phyloP scores from a whole-genome alignment of 257 asterid species.

The Solanum piurae region DNA sequence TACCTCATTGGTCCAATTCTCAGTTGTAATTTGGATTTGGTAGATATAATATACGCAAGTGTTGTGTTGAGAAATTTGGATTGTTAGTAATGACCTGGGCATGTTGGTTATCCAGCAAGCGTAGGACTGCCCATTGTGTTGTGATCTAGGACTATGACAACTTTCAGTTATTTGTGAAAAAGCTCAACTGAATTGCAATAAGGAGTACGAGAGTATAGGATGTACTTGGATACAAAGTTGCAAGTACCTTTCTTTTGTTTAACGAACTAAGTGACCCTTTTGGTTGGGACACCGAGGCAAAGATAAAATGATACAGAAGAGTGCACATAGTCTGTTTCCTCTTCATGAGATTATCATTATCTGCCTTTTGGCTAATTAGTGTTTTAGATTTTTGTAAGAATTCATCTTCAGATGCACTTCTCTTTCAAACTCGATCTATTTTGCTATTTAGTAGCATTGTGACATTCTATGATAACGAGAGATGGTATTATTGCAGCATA shows the following conservation, averaged over 20 bases:
- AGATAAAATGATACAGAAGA: neutral
- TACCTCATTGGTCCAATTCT: neutral
- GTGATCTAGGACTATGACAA: neutral
- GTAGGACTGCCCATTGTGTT: neutral
- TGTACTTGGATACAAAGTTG: neutral
- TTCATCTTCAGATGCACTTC: neutral
- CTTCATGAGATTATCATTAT: neutral
- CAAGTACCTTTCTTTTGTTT: neutral
- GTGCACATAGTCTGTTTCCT: neutral
- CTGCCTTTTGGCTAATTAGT: neutral
- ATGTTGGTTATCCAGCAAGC: neutral
- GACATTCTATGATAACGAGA: neutral
- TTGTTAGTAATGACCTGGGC: neutral
- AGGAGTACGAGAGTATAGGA: neutral
- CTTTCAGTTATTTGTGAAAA: neutral
- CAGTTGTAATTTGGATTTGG: neutral
- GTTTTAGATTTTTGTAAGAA: neutral
- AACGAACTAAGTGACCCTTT: neutral
- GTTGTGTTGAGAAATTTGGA: neutral
- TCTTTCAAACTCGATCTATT: neutral
- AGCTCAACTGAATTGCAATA: neutral
- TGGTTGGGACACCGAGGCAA: neutral
- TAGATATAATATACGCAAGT: neutral
- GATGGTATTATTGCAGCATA: neutral
- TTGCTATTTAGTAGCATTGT: neutral